Conservation (phyloP, 805 yeast species). For the Millerozyma acaciae region DNA sequence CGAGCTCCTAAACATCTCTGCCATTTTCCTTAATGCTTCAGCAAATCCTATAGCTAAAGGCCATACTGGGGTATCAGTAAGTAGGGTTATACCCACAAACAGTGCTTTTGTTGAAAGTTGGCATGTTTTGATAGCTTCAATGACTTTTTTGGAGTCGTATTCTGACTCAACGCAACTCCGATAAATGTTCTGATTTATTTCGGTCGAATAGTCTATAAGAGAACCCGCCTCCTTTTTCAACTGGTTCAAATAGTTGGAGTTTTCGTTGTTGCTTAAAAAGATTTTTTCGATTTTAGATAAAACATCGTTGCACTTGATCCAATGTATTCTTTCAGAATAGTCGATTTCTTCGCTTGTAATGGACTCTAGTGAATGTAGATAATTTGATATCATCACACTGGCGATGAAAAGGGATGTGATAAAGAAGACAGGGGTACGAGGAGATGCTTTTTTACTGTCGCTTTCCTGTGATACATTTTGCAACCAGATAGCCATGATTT, state of each 20-base stretch:
- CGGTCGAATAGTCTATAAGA: conserved; percentile 39
- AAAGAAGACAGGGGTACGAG: conserved; percentile 73
- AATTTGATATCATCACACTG: conserved; percentile 59
- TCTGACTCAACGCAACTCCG: conserved; percentile 47
- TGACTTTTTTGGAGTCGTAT: conserved; percentile 35
- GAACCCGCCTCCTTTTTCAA: conserved; percentile 57
- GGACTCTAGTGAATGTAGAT: conserved; percentile 51
- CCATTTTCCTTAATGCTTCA: conserved; percentile 67
- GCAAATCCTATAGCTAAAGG: conserved; percentile 77
- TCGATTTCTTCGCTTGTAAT: conserved; percentile 20
- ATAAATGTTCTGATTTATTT: conserved; percentile 36
- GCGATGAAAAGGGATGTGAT: conserved; percentile 67
- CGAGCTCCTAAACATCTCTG: too few species aligned
- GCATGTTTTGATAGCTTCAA: conserved; percentile 44
- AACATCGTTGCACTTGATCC: conserved; percentile 56
- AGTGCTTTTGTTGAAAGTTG: conserved; percentile 54
- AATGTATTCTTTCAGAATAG: conserved; percentile 55
- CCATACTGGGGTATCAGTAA: conserved; percentile 87
- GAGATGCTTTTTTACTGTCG: conserved; percentile 63
- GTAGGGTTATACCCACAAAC: conserved; percentile 67
- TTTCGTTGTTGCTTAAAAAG: conserved; percentile 49
- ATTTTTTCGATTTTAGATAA: conserved; percentile 59
- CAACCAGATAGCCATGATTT: conserved; percentile 65
- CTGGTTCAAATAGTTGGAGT: conserved; percentile 53
- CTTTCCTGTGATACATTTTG: conserved; percentile 62